phyloP scores from a whole-genome alignment of 164 flowering plant genomes.

The Tinospora cordifolia region DNA sequence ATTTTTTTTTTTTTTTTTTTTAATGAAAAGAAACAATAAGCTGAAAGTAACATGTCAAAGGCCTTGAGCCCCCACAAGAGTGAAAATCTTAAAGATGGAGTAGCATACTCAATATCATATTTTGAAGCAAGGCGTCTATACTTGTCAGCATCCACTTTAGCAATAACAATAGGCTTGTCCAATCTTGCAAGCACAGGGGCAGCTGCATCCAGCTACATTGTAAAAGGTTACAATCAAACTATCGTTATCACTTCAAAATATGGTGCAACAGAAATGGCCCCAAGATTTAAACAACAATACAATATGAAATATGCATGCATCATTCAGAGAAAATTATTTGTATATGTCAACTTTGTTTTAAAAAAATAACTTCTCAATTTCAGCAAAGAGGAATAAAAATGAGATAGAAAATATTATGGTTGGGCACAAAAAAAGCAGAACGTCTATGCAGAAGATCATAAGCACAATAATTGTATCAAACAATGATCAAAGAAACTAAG shows the following conservation, averaged over 20 bases:
- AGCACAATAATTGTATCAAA: too few relatives aligned
- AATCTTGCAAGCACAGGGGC: slow-evolving; percentile 68
- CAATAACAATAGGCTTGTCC: slow-evolving; percentile 70
- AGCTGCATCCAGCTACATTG: slow-evolving; percentile 80
- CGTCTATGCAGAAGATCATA: too few relatives aligned
- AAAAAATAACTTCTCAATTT: not conserved
- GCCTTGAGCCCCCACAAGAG: not conserved
- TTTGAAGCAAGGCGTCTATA: slow-evolving; percentile 47
- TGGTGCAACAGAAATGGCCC: not conserved
- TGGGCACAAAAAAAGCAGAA: too few relatives aligned
- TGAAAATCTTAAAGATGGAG: slow-evolving; percentile 3
- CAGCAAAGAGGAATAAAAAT: not conserved
- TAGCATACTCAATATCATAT: slow-evolving; percentile 75
- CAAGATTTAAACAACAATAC: not conserved
- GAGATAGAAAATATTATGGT: too few relatives aligned
- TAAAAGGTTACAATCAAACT: slow-evolving; percentile 8
- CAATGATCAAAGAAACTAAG: too few relatives aligned
- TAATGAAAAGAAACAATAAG: not conserved
- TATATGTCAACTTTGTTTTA: not conserved
- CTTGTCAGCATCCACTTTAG: slow-evolving; percentile 92
- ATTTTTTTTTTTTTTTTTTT: too few relatives aligned
- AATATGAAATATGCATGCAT: not conserved
- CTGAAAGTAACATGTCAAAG: not conserved
- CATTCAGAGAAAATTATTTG: not conserved
- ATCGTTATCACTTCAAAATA: not conserved